Evolutionary conservation across 768 basidiomycete genomes (phyloP).

Genomic region (Clathrus columnatus): DNA sequence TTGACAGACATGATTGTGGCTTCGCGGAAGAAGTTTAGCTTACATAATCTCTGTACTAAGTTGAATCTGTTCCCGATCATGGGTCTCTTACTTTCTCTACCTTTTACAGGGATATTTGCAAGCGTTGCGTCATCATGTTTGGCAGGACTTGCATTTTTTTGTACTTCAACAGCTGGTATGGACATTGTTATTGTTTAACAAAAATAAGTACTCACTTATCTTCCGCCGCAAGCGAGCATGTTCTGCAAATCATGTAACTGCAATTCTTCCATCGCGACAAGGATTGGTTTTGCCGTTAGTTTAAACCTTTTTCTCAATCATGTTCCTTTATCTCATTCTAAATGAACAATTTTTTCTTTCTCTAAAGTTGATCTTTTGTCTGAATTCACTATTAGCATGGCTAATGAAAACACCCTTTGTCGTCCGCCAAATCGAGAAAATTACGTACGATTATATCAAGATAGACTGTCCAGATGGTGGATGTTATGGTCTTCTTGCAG

Average conservation of each 20-base stretch:
- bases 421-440: conserved; percentile 80
- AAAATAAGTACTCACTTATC: conserved; percentile 11
- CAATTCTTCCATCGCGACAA: conserved; percentile 95
- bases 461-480: conserved; percentile 91
- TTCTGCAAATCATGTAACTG: conserved; percentile 99
- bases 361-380: conserved; percentile 79
- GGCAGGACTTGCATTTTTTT: conserved; percentile 76
- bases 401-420: conserved; percentile 87
- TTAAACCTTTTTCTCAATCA: not conserved
- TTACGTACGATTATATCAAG: conserved; percentile 96
- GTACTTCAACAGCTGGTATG: conserved; percentile 75
- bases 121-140: conserved; percentile 78
- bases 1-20: conserved; percentile 35
- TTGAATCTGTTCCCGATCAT: conserved; percentile 27
- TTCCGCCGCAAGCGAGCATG: conserved; percentile 65
- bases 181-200: conserved; percentile 2
- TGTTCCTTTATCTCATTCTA: not conserved
- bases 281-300: conserved; percentile 87
- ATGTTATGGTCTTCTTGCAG: conserved; percentile 94
- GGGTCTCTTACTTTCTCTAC: conserved; percentile 69
- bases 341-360: not conserved
- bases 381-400: conserved; percentile 96
- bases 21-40: not conserved
- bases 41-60: not conserved
- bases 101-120: conserved; percentile 56